A percentile compares a stretch with the other conserved stretches of the same genome.
Evolutionary conservation across 805 yeast genomes (phyloP).

Genomic region (Dipodascopsis uninucleata): DNA sequence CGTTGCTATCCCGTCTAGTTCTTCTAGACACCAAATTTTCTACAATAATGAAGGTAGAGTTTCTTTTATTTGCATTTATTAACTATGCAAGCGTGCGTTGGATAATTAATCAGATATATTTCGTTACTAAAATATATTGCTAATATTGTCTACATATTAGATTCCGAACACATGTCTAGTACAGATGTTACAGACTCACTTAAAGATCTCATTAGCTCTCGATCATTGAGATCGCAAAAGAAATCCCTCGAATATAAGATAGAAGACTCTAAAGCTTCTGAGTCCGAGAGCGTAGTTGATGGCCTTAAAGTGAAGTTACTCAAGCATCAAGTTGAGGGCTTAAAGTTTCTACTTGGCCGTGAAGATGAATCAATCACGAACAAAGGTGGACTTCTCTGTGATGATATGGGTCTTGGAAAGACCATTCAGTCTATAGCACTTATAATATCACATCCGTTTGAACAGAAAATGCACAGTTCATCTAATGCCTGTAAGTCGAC

Average conservation of each 20-base stretch:
- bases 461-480: slow-evolving; percentile 43
- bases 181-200: slow-evolving; percentile 11
- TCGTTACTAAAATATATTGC: too few relatives aligned
- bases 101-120: too few relatives aligned
- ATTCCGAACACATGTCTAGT: slow-evolving; percentile 14
- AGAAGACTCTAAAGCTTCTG: background rate
- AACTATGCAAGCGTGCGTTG: too few relatives aligned
- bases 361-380: slow-evolving; percentile 34
- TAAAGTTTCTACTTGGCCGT: slow-evolving; percentile 41
- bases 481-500: slow-evolving; percentile 35
- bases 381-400: slow-evolving; percentile 68
- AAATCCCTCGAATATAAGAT: background rate
- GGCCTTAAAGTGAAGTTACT: slow-evolving; percentile 43
- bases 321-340: slow-evolving; percentile 48
- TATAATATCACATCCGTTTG: slow-evolving; percentile 43
- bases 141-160: slow-evolving; percentile 8
- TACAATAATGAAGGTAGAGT: too few relatives aligned
- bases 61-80: too few relatives aligned
- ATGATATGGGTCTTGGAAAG: slow-evolving; percentile 89
- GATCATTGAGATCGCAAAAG: too few relatives aligned
- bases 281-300: slow-evolving; percentile 28
- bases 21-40: too few relatives aligned
- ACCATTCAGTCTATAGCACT: slow-evolving; percentile 75
- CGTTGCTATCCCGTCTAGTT: too few relatives aligned
- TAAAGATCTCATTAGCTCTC: slow-evolving; percentile 15